phyloP scores from a whole-genome alignment of 2,329 filamentous ascomycete species.

The Scolecobasidium constrictum region DNA sequence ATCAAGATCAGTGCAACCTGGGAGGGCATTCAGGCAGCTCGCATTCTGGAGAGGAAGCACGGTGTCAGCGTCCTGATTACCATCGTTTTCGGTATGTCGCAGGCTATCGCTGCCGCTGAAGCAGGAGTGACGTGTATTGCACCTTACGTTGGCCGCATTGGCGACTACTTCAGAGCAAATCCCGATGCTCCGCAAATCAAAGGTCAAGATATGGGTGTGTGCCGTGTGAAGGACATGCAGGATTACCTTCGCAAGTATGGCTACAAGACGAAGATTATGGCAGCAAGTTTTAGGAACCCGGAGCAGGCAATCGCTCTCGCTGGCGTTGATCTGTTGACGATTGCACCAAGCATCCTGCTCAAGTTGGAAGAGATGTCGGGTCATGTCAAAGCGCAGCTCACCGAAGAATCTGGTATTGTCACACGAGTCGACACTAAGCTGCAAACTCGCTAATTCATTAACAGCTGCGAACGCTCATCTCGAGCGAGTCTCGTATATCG shows the following conservation, averaged over 20 bases:
- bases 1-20: conserved; percentile 8
- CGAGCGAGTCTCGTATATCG: no score
- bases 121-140: conserved; percentile 2
- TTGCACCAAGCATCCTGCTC: background rate
- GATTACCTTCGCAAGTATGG: conserved; percentile 1
- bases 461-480: no score
- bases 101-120: conserved; percentile 1
- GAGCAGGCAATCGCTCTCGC: background rate
- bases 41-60: background rate
- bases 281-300: background rate
- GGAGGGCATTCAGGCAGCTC: conserved; percentile 5
- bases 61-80: background rate
- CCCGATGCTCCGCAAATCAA: background rate
- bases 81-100: background rate
- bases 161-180: conserved; percentile 1
- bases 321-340: background rate
- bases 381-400: background rate
- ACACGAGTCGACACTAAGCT: no score
- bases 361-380: background rate
- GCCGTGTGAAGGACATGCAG: background rate
- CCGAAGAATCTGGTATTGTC: background rate
- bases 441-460: no score
- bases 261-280: conserved; percentile 4
- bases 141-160: conserved; percentile 7
- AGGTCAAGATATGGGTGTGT: background rate